Base-by-base conservation (phyloP, 192 early-diverging fungal genomes). In the Coemansia sp. region DNA sequence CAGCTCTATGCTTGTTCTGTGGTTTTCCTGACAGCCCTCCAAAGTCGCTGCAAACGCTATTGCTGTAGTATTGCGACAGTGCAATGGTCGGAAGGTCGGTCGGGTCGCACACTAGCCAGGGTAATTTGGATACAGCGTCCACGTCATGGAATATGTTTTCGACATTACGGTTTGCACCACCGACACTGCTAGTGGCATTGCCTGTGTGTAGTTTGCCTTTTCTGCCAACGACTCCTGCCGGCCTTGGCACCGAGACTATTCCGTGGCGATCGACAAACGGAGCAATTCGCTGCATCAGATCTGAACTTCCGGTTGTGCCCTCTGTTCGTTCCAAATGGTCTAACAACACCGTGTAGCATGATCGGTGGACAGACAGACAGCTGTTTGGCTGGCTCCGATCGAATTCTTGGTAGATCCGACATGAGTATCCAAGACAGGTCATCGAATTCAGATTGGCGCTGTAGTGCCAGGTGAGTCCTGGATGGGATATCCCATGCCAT, bases 21-120 rank as follows among this genome's bases (percentile, higher is more conserved):
- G 8, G 4, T 48, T 23, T 48, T 48, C 22, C 45, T 8, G 8
- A 8, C 13, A 54, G 52, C 9, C 29, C n/a, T 19, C 52, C 29
- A 25, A 6, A n/a, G 28, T 15, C 17, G n/a, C 29, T 54, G 28
- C 30, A 13, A 2, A 33, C 33, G 30, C 28, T 11, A 5, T n/a
- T 30, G 52, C 30, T 11, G 17, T 54, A 54, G 14, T 33, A 5
- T 7, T 30, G 52, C 23, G 52, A 14, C 7, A 19, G 6, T 29
- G 30, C 30, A 6, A 64, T 38, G 30, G 50, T 9, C 0, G 77
- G 77, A 50, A 79, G 31, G 60, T 79, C 77, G 2, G 71, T 79
- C 11, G 77, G 77, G 22, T 79, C 77, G 45, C 77, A 79, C 62
- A 69, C 61, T 9, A 62, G 50, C 75, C 75, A 78, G 7, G 60